Base-by-base conservation (phyloP, 495 filamentous ascomycete species). In the Penicillium pulvis region DNA sequence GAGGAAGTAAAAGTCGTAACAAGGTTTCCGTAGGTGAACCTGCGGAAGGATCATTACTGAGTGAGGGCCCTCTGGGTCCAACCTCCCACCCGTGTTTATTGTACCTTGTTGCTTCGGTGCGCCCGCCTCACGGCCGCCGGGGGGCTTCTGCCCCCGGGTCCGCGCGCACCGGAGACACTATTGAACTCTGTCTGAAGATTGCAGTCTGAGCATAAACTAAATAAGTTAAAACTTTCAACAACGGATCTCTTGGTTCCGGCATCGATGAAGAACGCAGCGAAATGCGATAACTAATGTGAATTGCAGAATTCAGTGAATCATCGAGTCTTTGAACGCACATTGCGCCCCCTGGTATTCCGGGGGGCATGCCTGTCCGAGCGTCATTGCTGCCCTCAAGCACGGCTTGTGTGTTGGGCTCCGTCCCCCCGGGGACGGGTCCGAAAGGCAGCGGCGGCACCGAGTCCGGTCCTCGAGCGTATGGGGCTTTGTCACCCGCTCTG, bases 21-120 rank as follows among this genome's bases (percentile, higher is more conserved):
- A 86, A 87, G 83, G 83, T 86, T 83, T 87, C 85, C 82, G 81
- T 87, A 86, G 83, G 81, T 86, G 80, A 86, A 86, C 83, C 79
- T 85, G 80, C 81, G 79, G 82, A 85, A 81, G 81, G 81, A 85
- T 85, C 81, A 86, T 85, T 86, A 86, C 65, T 54, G 75, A 81
- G 71, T 69, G 58, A 56, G 57, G 59, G 66, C 57, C 57, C 64
- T 55, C 57, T 46, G 57, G 57, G 59, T 67, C 62, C 58, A 54
- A 65, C 50, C 61, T 71, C 70, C 65, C 65, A 68, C 65, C 65
- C 68, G 52, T 60, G 58, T 60, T 51, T 60, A 60, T 60, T 48
- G 30, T 60, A 77, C 69, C 72, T 58, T 64, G 71, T 79, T 77
- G 71, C 78, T 70, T 73, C 67, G 74, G 75, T 65, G 68, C 65